Evolutionary conservation across 2,329 filamentous ascomycete genomes (phyloP).

Genomic region (Malbranchea zuffiana): DNA sequence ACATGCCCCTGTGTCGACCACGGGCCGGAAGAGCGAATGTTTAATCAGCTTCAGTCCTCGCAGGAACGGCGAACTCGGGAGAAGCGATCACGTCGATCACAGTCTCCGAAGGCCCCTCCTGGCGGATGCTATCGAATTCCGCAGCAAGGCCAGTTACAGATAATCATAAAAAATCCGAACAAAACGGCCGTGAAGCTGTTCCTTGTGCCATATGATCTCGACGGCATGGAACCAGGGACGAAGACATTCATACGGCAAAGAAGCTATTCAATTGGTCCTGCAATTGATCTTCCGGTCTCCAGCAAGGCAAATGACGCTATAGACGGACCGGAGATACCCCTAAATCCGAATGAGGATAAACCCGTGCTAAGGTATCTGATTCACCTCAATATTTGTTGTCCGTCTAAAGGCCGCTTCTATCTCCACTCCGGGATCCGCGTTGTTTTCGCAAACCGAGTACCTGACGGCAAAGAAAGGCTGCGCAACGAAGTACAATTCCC

Average conservation of each 20-base stretch:
- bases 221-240: constrained; percentile 83
- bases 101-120: constrained; percentile 57
- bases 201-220: constrained; percentile 81
- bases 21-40: constrained; percentile 7
- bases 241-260: constrained; percentile 95
- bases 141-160: constrained; percentile 85
- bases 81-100: constrained; percentile 50
- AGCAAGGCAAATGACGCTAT: constrained; percentile 36
- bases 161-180: constrained; percentile 96
- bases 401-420: constrained; percentile 71
- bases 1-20: constrained; percentile 11
- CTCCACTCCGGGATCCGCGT: constrained; percentile 86
- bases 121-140: constrained; percentile 91
- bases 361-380: constrained; percentile 80
- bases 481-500: constrained; percentile 82
- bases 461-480: constrained; percentile 87
- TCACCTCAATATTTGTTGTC: constrained; percentile 86
- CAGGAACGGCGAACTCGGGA: constrained; percentile 37
- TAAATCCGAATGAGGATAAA: constrained; percentile 39
- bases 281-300: constrained; percentile 57
- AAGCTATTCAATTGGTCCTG: constrained; percentile 77
- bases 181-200: constrained; percentile 97
- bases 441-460: constrained; percentile 92
- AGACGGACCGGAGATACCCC: constrained; percentile 45
- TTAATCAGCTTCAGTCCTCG: constrained; percentile 14